Evolutionary conservation across 306 rosid genomes (phyloP), one percentile per base, ranked within the genome.

Genomic region (Castanea mollissima): DNA sequence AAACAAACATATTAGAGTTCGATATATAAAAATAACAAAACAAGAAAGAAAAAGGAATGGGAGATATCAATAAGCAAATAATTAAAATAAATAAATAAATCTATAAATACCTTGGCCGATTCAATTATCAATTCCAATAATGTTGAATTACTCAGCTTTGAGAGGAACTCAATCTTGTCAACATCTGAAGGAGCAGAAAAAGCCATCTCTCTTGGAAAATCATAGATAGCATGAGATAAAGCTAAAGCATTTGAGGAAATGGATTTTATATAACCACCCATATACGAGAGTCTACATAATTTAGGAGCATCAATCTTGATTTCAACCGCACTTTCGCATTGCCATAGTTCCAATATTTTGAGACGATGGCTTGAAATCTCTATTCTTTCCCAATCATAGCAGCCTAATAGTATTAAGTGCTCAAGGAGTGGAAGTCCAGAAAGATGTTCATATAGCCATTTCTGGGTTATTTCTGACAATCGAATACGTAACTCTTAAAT

Each of bases 381-480:
- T 52, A 83, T 71, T 49, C 21, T 81, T 58, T 72, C 80, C 69
- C 78, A 76, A 82, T 83, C 52, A 16, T 9, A 11, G 31, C 83
- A 86, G 27, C 44, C 2, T 18, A 0, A 9, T 5, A 86, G 46
- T 11, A 12, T 11, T 69, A 86, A 73, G 16, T 15, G 73, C 78
- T 83, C 90, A 67, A 86, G 80, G 31, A 81, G 68, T 49, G 75
- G 78, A 13, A 75, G 59, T 68, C 84, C 67, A n/a, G 3, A 19
- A 55, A 86, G 62, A 52, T 51, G 51, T 2, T 81, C 76, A 75
- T 59, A 29, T 7, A 83, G 58, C 84, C 90, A 84, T 18, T 46
- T 34, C 31, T 76, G 46, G 19, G 73, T 73, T 32, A 83, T 18
- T 5, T 18, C 54, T 64, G 12, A 44, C 13, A 31, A 49, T 62